Evolutionary conservation across 148 eudicot species (phyloP).

Genomic region (Euryodendron excelsum): DNA sequence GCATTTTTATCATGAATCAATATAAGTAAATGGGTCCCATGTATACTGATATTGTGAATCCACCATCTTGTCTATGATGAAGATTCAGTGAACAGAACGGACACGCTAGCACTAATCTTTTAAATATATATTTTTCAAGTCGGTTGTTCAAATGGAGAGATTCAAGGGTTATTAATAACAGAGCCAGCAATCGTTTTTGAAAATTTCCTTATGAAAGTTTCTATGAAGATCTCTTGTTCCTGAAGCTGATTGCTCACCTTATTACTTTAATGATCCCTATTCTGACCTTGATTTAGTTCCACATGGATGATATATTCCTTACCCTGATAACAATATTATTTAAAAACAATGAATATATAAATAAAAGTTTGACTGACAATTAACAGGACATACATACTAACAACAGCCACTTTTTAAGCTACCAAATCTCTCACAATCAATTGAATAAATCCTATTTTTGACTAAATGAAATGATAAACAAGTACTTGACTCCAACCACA

Average conservation of each 20-base stretch:
- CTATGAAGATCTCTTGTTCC: slow-evolving; percentile 1
- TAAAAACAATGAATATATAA: not conserved
- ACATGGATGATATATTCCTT: not conserved
- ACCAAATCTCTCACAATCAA: not conserved
- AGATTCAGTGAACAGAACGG: too few species aligned
- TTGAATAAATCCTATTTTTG: not conserved
- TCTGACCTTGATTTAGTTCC: slow-evolving; percentile 7
- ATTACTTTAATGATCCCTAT: not conserved
- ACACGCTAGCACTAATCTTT: too few species aligned
- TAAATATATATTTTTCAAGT: too few species aligned
- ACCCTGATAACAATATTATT: not conserved
- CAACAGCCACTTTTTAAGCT: not conserved
- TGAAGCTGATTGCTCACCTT: not conserved
- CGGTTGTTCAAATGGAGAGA: too few species aligned
- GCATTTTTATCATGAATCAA: too few species aligned
- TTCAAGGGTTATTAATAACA: too few species aligned
- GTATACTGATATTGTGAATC: too few species aligned
- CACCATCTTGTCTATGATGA: too few species aligned
- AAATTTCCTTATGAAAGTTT: not conserved
- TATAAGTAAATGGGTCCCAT: too few species aligned
- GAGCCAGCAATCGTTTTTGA: not conserved
- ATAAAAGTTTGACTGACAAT: not conserved
- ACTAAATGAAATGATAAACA: not conserved
- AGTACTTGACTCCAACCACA: not conserved
- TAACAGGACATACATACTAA: not conserved